Evolutionary conservation across 2,329 filamentous ascomycete species (phyloP).

Genomic region (Bisporella sp.): DNA sequence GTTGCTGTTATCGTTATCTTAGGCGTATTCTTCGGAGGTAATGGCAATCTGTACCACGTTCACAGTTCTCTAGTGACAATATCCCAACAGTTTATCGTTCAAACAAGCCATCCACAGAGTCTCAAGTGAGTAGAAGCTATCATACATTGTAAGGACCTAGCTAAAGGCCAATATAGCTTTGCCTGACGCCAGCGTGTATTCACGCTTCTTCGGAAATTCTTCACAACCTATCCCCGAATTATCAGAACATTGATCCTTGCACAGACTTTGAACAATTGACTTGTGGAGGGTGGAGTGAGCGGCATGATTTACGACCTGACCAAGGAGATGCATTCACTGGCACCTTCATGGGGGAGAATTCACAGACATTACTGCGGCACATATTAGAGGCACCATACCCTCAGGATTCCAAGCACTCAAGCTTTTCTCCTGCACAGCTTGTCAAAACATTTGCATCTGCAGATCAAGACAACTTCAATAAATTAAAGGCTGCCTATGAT

Average conservation of each 20-base stretch:
- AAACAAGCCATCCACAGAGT: constrained; percentile 8
- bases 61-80: background rate
- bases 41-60: background rate
- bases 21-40: constrained; percentile 19
- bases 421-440: constrained; percentile 39
- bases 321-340: constrained; percentile 53
- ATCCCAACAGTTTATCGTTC: constrained; percentile 10
- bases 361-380: constrained; percentile 51
- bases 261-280: constrained; percentile 61
- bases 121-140: constrained; percentile 16
- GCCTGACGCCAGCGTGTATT: constrained; percentile 53
- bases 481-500: constrained; percentile 56
- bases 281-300: constrained; percentile 59
- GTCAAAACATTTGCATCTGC: constrained; percentile 31
- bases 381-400: constrained; percentile 55
- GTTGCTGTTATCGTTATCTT: constrained; percentile 20
- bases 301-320: constrained; percentile 59
- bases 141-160: too few species aligned
- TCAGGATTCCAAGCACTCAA: constrained; percentile 37
- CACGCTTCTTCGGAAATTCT: constrained; percentile 57
- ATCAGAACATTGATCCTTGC: constrained; percentile 59
- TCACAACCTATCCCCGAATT: constrained; percentile 54
- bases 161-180: constrained; percentile 21
- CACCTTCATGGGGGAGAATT: constrained; percentile 54
- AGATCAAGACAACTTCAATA: constrained; percentile 58